Evolutionary conservation across 2,329 filamentous ascomycete species (phyloP), one percentile per base, ranked within the genome.

Genomic region (Curvularia hawaiiensis): DNA sequence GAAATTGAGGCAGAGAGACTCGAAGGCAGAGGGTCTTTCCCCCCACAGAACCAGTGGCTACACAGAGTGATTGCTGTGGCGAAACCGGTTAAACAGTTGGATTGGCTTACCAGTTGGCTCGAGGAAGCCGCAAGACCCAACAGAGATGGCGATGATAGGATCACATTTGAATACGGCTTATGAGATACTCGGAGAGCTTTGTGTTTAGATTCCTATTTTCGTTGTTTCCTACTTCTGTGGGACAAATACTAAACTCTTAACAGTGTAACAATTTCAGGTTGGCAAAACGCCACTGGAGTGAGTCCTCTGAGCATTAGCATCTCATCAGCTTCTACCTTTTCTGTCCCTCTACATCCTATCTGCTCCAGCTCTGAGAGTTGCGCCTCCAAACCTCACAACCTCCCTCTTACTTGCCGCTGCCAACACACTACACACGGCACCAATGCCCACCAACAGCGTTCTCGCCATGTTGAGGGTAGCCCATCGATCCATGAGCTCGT

Each of bases 401-500:
- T 74, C 69, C 44, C 60, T 58, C 58, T 66, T 68, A 24, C 66
- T 62, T 10, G 75, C 38, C 3, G 67, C 67, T 6, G 70, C 74
- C 43, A 67, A 62, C 11, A 69, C 56, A 1, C 68, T 65, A 28
- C 66, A 66, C 16, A 75, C 43, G 0, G 67, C 58, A 1, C 67
- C 70, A 1, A 66, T 65, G 7, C 65, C 73, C 2, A 73, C 64
- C 9, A 81, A 63, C 8, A 75, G 52, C 2, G 76, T 74, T 18
- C 82, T 68, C 6, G 72, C 79, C 35, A 86, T 60, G 64, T 86
- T 86, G 64, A 85, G 66, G 49, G 78, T 73, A 3, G 78, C 84
- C 85, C 85, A 88, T 56, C 74, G 76, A 64, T 87, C 84, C 38
- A 87, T 77, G 63, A 87, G 69, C 56, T 74, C 77, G 70, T 84